Percentiles rank a stretch among this genome's conserved stretches.
These are phyloP conservation scores for Hibiscus mutabilis DNA, from an alignment of 345 rosid genomes.

Conservation along the genomic window DNA sequence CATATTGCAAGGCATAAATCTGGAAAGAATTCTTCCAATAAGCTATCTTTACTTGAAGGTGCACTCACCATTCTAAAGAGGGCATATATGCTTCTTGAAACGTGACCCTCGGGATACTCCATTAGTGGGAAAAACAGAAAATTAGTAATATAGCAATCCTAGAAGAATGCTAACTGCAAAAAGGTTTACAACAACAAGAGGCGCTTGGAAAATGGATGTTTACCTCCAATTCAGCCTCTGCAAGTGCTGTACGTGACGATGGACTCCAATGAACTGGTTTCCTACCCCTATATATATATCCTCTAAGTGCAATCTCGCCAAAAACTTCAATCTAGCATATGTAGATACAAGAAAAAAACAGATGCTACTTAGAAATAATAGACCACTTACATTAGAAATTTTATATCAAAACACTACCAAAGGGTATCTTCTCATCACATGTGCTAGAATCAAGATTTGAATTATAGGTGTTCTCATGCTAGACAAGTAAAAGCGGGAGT, in stretches of 20 bases:
- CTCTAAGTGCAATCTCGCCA: constrained; percentile 82
- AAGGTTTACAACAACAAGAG: too few species aligned
- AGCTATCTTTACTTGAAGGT: constrained; percentile 28
- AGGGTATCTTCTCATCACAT: not conserved
- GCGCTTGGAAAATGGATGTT: constrained; percentile 1
- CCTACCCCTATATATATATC: constrained; percentile 84
- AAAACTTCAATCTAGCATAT: constrained; percentile 81
- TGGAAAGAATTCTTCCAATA: constrained; percentile 61
- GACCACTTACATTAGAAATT: not conserved
- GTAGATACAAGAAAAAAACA: not conserved
- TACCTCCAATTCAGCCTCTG: constrained; percentile 99
- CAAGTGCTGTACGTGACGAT: constrained; percentile 94
- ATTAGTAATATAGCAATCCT: constrained; percentile 4
- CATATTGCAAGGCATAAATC: constrained; percentile 76
- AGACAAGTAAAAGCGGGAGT: not conserved
- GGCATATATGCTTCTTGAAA: constrained; percentile 88
- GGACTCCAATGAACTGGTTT: constrained; percentile 99
- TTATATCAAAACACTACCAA: not conserved
- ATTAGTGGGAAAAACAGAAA: constrained; percentile 13
- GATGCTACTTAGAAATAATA: not conserved
- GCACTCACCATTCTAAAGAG: constrained; percentile 50
- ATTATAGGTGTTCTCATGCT: not conserved
- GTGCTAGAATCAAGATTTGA: not conserved
- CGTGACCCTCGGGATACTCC: constrained; percentile 96
- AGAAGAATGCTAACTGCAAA: constrained; percentile 1